These are phyloP conservation scores for Artemisia argyi DNA, from an alignment of 129 eudicot genomes.

Conservation along the genomic window DNA sequence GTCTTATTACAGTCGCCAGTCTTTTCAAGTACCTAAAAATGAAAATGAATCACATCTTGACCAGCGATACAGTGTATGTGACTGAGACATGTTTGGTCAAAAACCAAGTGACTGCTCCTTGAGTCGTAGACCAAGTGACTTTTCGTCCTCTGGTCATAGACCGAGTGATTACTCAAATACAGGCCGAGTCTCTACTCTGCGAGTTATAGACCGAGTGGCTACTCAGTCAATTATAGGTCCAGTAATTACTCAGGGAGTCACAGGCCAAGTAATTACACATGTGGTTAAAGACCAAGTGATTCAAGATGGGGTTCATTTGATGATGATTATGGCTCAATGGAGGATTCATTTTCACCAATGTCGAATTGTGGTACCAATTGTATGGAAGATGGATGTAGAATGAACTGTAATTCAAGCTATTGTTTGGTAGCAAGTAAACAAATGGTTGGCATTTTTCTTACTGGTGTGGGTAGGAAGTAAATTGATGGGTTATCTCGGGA, in stretches of 20 bases:
- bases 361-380: conserved; percentile 36
- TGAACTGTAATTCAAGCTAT: no score
- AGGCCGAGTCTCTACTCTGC: conserved; percentile 34
- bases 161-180: conserved; percentile 20
- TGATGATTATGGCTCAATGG: conserved; percentile 67
- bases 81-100: conserved; percentile 74
- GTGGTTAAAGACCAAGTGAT: background rate
- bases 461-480: no score
- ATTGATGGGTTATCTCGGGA: no score
- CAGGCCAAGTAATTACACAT: conserved; percentile 49
- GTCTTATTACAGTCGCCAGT: conserved; percentile 55
- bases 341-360: conserved; percentile 59
- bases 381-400: conserved; percentile 34
- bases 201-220: conserved; percentile 59
- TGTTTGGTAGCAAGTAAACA: no score
- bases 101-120: conserved; percentile 50
- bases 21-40: conserved; percentile 72
- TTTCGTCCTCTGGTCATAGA: conserved; percentile 37
- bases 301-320: conserved; percentile 64
- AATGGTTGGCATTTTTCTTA: no score
- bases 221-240: conserved; percentile 1
- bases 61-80: conserved; percentile 59
- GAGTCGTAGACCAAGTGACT: no score
- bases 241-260: conserved; percentile 25
- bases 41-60: conserved; percentile 70